A percentile compares a stretch with the other conserved stretches of the same genome.
Evolutionary conservation across 768 basidiomycete species (phyloP).

Genomic region (Terana coerulea): DNA sequence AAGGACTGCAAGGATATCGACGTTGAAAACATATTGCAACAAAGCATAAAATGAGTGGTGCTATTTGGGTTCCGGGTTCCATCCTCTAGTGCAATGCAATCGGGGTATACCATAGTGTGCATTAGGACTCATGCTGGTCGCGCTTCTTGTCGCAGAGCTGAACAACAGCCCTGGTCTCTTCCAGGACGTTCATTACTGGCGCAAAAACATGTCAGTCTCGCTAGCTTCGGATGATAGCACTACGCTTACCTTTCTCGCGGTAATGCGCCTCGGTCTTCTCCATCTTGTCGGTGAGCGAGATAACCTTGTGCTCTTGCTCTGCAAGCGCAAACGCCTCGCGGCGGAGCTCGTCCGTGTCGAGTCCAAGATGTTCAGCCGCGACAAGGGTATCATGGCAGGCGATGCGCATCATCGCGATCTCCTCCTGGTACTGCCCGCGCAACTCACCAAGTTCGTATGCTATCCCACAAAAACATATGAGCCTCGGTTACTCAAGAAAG

Average conservation of each 20-base stretch:
- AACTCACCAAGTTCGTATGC: constrained; percentile 59
- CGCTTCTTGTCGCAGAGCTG: constrained; percentile 43
- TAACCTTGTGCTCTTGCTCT: constrained; percentile 38
- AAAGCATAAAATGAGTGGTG: no score
- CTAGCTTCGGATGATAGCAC: neutral
- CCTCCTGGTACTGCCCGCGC: constrained; percentile 54
- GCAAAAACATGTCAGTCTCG: neutral
- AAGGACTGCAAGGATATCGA: no score
- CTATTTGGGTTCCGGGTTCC: no score
- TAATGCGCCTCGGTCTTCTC: constrained; percentile 40
- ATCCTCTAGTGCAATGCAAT: no score
- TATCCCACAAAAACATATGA: constrained; percentile 23
- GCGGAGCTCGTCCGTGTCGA: constrained; percentile 38
- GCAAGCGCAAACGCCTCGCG: constrained; percentile 38
- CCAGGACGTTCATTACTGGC: constrained; percentile 37
- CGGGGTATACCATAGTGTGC: no score
- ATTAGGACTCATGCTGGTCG: constrained; percentile 24
- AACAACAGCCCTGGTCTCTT: constrained; percentile 43
- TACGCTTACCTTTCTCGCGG: constrained; percentile 34
- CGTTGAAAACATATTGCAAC: no score
- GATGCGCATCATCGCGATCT: constrained; percentile 55
- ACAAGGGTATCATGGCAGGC: constrained; percentile 51
- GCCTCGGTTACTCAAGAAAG: constrained; percentile 28
- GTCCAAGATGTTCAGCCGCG: constrained; percentile 34
- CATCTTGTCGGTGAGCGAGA: constrained; percentile 35